These are phyloP conservation scores for Nissolia schottii DNA, from an alignment of 306 rosid genomes.

Conservation along the genomic window DNA sequence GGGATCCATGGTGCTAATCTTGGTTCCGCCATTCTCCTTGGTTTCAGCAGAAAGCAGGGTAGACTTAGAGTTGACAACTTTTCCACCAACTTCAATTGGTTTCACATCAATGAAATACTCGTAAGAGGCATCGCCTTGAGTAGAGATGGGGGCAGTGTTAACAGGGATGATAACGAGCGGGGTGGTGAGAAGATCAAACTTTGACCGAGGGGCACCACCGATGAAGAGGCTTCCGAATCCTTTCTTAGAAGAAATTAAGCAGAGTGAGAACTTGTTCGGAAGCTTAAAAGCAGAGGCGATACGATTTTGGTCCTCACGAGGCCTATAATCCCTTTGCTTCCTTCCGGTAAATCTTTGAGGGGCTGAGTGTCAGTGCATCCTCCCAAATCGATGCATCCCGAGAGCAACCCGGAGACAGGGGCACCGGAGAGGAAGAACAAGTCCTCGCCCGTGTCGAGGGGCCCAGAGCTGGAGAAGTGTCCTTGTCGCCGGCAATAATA, in stretches of 20 bases:
- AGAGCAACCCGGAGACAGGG: not conserved
- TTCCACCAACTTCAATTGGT: slow-evolving; percentile 20
- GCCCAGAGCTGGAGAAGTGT: no score
- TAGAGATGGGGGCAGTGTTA: slow-evolving; percentile 19
- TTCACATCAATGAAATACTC: slow-evolving; percentile 29
- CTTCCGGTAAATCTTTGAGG: not conserved
- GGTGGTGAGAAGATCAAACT: not conserved
- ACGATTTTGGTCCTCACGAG: slow-evolving; percentile 26
- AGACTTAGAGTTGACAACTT: slow-evolving; percentile 22
- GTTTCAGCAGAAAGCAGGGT: slow-evolving; percentile 11
- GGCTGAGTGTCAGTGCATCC: not conserved
- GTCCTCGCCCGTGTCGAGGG: slow-evolving; percentile 4
- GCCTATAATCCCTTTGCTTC: slow-evolving; percentile 22
- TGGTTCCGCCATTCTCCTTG: slow-evolving; percentile 31
- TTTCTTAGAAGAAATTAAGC: slow-evolving; percentile 22
- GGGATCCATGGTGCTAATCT: slow-evolving; percentile 16
- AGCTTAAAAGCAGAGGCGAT: not conserved
- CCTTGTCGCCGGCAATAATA: no score
- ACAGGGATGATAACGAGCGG: slow-evolving; percentile 20
- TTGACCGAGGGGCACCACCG: slow-evolving; percentile 15
- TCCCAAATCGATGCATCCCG: not conserved
- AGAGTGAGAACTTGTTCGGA: slow-evolving; percentile 32
- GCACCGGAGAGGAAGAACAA: no score
- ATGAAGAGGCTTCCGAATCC: slow-evolving; percentile 28
- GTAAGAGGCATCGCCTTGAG: slow-evolving; percentile 13